These are phyloP conservation scores for Nepenthes mirabilis DNA, from an alignment of 148 eudicot species.

Conservation along the genomic window DNA sequence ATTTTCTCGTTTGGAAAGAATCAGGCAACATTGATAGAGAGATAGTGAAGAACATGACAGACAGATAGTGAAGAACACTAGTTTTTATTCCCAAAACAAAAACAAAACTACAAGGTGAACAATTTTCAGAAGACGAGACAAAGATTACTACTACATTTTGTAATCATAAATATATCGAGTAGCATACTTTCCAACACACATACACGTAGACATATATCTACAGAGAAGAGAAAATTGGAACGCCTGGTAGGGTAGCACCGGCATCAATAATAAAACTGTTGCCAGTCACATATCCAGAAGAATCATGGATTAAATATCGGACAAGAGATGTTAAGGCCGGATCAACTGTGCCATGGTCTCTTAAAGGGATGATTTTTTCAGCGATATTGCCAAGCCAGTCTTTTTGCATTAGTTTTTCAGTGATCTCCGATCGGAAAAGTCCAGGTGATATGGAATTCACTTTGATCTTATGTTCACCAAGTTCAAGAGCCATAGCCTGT, in stretches of 20 bases:
- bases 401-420: conserved; percentile 34
- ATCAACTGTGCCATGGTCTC: conserved; percentile 34
- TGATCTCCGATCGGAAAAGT: conserved; percentile 60
- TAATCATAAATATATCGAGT: too few species aligned
- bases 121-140: too few species aligned
- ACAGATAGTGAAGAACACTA: too few species aligned
- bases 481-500: conserved; percentile 45
- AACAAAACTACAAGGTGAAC: too few species aligned
- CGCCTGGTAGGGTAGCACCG: conserved; percentile 44
- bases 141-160: too few species aligned
- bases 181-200: too few species aligned
- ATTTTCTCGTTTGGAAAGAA: too few species aligned
- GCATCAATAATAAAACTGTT: conserved; percentile 51
- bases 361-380: conserved; percentile 27
- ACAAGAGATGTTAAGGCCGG: conserved; percentile 62
- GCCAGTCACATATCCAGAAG: conserved; percentile 49
- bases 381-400: conserved; percentile 42
- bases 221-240: conserved; percentile 64
- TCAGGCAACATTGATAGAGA: too few species aligned
- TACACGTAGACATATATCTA: conserved; percentile 3
- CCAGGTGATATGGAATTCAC: conserved; percentile 61
- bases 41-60: too few species aligned
- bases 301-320: conserved; percentile 50
- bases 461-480: conserved; percentile 45
- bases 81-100: too few species aligned